A percentile compares a stretch with the other conserved stretches of the same genome.
These are phyloP conservation scores for Abrus pulchellus DNA, from an alignment of 306 rosid genomes.

Conservation along the genomic window DNA sequence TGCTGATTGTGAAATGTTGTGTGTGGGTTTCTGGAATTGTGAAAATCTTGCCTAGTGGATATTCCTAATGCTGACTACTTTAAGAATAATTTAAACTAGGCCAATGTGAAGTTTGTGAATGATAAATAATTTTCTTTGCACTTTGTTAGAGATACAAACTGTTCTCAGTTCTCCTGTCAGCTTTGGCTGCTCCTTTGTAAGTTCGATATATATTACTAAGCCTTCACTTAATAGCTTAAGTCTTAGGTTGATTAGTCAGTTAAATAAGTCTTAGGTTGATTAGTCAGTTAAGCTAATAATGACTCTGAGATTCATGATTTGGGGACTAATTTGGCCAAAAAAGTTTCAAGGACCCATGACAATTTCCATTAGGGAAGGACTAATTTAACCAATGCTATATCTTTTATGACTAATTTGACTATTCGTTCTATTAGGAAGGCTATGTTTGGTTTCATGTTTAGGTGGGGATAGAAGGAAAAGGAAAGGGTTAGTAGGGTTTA, in stretches of 20 bases:
- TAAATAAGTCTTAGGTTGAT: neutral
- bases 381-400: neutral
- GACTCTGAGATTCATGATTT: neutral
- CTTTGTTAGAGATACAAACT: slow-evolving; percentile 1
- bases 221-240: neutral
- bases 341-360: neutral
- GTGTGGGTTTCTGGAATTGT: neutral
- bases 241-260: neutral
- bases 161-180: slow-evolving; percentile 8
- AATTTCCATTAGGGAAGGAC: neutral
- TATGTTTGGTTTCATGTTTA: too few species aligned
- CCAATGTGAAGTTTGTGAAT: slow-evolving; percentile 1
- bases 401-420: neutral
- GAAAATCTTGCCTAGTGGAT: slow-evolving; percentile 5
- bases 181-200: neutral
- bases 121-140: neutral
- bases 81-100: neutral
- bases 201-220: neutral
- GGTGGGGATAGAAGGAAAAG: too few species aligned
- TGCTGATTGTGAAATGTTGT: neutral
- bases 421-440: neutral
- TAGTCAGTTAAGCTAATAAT: neutral
- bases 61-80: neutral
- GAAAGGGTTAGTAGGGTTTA: too few species aligned
- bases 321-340: neutral